A percentile compares a stretch with the other conserved stretches of the same genome.
Conservation (phyloP, 2,329 filamentous ascomycete genomes). For the Ceratocystis albifundus region DNA sequence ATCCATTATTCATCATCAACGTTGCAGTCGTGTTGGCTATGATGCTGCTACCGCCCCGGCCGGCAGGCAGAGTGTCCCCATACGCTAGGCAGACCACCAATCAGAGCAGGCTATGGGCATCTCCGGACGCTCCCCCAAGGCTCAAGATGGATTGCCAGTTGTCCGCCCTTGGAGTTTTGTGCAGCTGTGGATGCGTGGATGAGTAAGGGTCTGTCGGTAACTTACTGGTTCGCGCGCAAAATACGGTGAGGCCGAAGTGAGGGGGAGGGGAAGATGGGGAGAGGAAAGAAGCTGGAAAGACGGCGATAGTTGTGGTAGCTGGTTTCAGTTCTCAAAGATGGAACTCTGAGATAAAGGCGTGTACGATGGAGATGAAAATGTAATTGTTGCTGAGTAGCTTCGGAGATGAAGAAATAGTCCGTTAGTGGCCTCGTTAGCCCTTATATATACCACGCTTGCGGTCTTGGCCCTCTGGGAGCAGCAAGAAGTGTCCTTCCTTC, state of each 20-base stretch:
- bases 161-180: neutral
- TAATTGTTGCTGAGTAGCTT: neutral
- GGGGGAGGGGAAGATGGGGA: too few species aligned
- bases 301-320: neutral
- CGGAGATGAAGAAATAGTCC: neutral
- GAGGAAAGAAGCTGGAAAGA: neutral
- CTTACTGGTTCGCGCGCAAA: neutral
- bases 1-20: constrained; percentile 3
- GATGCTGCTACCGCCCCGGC: constrained; percentile 1
- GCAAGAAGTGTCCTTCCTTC: neutral
- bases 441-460: neutral
- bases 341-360: neutral
- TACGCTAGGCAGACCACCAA: neutral
- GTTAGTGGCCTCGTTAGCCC: neutral
- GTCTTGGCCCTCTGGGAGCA: neutral
- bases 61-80: neutral
- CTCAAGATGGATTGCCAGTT: neutral
- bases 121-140: neutral
- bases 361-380: neutral
- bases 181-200: neutral
- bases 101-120: neutral
- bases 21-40: constrained; percentile 5
- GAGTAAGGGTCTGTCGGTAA: neutral
- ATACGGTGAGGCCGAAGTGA: neutral
- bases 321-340: neutral